phyloP scores from a whole-genome alignment of 2,329 filamentous ascomycete species.

The Thermochaetoides dissita region DNA sequence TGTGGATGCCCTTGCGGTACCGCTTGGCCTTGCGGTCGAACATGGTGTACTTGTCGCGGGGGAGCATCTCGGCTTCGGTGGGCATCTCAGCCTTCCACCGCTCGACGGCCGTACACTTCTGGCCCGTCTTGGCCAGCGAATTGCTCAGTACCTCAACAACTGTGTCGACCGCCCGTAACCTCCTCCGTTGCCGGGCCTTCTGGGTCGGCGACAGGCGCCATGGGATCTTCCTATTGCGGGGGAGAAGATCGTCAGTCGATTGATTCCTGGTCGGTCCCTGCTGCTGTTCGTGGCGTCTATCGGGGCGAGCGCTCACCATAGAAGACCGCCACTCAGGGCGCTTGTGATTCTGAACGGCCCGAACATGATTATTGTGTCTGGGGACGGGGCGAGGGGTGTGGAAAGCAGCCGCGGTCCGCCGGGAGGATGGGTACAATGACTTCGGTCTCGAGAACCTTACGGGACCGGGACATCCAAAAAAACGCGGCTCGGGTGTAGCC shows the following conservation, averaged over 20 bases:
- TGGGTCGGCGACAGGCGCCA: constrained; percentile 89
- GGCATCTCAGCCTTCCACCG: constrained; percentile 95
- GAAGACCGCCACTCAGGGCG: constrained; percentile 61
- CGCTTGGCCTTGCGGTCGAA: constrained; percentile 93
- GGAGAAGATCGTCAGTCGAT: no score
- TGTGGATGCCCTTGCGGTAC: constrained; percentile 95
- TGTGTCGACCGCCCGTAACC: constrained; percentile 70
- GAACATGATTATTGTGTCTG: constrained; percentile 48
- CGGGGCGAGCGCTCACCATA: constrained; percentile 46
- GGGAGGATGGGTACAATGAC: not conserved
- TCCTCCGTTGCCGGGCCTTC: constrained; percentile 73
- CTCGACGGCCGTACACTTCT: constrained; percentile 63
- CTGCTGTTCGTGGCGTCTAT: not conserved
- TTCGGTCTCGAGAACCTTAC: no score
- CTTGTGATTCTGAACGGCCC: constrained; percentile 69
- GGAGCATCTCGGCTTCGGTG: constrained; percentile 85
- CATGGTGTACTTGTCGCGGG: constrained; percentile 93
- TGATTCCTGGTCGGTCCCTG: no score
- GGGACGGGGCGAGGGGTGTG: no score
- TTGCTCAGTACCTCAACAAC: constrained; percentile 73
- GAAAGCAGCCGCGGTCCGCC: not conserved
- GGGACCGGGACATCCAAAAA: constrained; percentile 6
- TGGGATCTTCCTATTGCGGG: constrained; percentile 63
- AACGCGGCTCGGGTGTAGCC: constrained; percentile 8
- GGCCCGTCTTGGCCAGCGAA: constrained; percentile 60